Evolutionary conservation across 148 eudicot genomes (phyloP).

Genomic region (Rhododendron mucronatum): DNA sequence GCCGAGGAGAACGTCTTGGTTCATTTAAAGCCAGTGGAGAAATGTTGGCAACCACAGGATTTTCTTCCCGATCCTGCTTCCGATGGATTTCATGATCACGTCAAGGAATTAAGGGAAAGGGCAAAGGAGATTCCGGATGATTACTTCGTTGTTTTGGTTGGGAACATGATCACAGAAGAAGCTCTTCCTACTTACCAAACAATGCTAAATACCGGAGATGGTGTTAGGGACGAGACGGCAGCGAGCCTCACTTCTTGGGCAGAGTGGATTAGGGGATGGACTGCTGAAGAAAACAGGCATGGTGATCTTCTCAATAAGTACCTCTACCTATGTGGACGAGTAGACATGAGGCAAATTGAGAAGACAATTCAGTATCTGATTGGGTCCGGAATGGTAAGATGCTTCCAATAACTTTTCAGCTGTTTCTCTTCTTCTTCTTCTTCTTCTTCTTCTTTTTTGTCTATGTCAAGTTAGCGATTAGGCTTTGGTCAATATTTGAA

Average conservation of each 20-base stretch:
- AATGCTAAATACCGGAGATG: slow-evolving; percentile 25
- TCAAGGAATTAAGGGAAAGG: slow-evolving; percentile 22
- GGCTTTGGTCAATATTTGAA: background rate
- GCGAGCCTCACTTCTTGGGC: slow-evolving; percentile 24
- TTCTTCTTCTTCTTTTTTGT: background rate
- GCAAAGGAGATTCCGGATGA: slow-evolving; percentile 26
- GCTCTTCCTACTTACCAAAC: slow-evolving; percentile 27
- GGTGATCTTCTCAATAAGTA: slow-evolving; percentile 27
- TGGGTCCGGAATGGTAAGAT: slow-evolving; percentile 27
- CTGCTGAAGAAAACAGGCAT: slow-evolving; percentile 29
- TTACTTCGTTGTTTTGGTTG: slow-evolving; percentile 24
- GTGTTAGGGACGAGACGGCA: slow-evolving; percentile 22
- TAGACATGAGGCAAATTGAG: slow-evolving; percentile 29
- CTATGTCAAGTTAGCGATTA: background rate
- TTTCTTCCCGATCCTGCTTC: slow-evolving; percentile 25
- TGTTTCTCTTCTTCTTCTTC: background rate
- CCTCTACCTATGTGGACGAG: slow-evolving; percentile 24
- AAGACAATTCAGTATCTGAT: slow-evolving; percentile 29
- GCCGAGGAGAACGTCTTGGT: slow-evolving; percentile 14
- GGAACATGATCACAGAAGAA: slow-evolving; percentile 27
- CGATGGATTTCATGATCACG: slow-evolving; percentile 19
- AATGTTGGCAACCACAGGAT: slow-evolving; percentile 21
- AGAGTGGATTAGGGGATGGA: slow-evolving; percentile 25
- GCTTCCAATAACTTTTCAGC: background rate
- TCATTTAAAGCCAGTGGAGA: slow-evolving; percentile 18